Percentiles rank a stretch among this genome's conserved stretches.
Evolutionary conservation across 2,329 filamentous ascomycete species (phyloP).

Genomic region (Trichoderma oligosporum): DNA sequence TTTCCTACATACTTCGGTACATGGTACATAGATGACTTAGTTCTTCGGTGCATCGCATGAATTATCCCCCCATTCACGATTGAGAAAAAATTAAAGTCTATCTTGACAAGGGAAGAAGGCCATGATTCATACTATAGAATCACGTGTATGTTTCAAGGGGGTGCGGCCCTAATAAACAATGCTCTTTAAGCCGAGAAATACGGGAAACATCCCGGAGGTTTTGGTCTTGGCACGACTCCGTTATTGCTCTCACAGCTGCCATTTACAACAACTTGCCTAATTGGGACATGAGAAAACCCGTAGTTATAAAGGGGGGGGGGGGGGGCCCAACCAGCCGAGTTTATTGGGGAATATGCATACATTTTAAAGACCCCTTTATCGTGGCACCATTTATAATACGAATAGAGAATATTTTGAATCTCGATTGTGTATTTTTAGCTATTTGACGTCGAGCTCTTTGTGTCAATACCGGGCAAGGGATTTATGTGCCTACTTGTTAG

Average conservation of each 20-base stretch:
- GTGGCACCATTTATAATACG: too few species aligned
- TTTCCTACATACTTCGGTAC: too few species aligned
- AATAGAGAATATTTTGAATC: too few species aligned
- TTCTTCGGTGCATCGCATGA: too few species aligned
- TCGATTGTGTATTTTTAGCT: too few species aligned
- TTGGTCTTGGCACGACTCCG: conserved; percentile 9
- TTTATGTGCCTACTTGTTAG: too few species aligned
- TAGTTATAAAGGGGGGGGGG: too few species aligned
- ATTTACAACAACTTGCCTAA: conserved; percentile 11
- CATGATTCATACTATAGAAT: not conserved
- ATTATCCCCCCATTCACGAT: not conserved
- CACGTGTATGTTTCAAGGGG: not conserved
- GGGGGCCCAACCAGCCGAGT: too few species aligned
- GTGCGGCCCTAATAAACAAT: not conserved
- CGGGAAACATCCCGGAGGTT: not conserved
- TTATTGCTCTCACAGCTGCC: conserved; percentile 1
- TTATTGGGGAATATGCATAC: not conserved
- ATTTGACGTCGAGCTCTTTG: too few species aligned
- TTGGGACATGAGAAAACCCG: not conserved
- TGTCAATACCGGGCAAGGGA: too few species aligned
- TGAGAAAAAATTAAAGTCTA: not conserved
- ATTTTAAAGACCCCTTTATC: too few species aligned
- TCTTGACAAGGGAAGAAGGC: not conserved
- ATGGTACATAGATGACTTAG: too few species aligned
- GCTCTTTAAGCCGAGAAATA: not conserved